Conservation (phyloP, 192 early-diverging fungal species). For the Backusella tarrabulga region DNA sequence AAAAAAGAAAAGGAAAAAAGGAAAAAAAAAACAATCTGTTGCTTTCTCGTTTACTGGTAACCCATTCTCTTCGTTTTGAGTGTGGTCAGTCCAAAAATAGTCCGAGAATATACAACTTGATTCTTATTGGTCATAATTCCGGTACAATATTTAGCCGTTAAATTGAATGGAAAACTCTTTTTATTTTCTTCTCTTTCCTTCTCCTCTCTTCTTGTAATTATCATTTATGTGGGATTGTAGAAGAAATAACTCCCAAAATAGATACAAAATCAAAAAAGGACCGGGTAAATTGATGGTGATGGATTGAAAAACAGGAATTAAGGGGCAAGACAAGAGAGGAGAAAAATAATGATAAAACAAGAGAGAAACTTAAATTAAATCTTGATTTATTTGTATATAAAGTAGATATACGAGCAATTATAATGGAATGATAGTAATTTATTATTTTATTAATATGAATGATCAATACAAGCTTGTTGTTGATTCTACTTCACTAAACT, state of each 20-base stretch:
- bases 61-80: neutral
- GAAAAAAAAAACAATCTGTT: neutral
- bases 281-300: neutral
- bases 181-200: neutral
- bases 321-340: neutral
- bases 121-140: neutral
- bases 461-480: neutral
- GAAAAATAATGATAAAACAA: too few relatives aligned
- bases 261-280: neutral
- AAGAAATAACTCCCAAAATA: neutral
- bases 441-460: neutral
- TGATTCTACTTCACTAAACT: neutral
- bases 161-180: neutral
- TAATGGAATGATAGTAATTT: too few relatives aligned
- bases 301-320: neutral
- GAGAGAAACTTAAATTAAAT: too few relatives aligned
- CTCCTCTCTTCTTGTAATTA: too few relatives aligned
- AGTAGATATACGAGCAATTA: too few relatives aligned
- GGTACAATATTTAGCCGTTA: neutral
- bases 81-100: neutral
- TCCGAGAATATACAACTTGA: neutral
- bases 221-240: neutral
- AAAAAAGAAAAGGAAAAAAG: neutral
- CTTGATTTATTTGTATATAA: too few relatives aligned
- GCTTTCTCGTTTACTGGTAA: neutral